These are phyloP conservation scores for Fraxinus pennsylvanica DNA, from an alignment of 257 asterid genomes.

Conservation along the genomic window DNA sequence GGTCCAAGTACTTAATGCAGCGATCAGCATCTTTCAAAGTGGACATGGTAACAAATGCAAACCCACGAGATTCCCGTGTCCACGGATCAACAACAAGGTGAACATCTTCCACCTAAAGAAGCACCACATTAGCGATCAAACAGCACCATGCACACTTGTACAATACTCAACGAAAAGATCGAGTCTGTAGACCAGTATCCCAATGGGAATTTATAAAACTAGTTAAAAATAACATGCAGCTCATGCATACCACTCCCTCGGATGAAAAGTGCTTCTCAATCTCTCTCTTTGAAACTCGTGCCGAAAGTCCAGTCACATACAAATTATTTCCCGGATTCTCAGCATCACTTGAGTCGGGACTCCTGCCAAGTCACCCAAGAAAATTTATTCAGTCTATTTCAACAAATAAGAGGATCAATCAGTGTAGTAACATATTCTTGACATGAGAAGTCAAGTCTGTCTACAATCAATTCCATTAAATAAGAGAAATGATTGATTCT, in stretches of 20 bases:
- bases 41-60: conserved; percentile 89
- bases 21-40: conserved; percentile 62
- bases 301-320: conserved; percentile 86
- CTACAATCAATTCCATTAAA: background rate
- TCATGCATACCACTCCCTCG: conserved; percentile 67
- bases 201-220: background rate
- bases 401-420: background rate
- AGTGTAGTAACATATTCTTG: background rate
- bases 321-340: conserved; percentile 95
- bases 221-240: background rate
- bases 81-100: conserved; percentile 84
- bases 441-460: background rate
- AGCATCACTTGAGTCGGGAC: conserved; percentile 59
- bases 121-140: background rate
- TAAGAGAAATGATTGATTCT: background rate
- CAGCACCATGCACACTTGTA: background rate
- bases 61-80: conserved; percentile 89
- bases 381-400: background rate
- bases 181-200: background rate
- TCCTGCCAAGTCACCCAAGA: conserved; percentile 37
- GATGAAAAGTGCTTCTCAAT: conserved; percentile 77
- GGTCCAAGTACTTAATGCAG: conserved; percentile 79
- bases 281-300: conserved; percentile 65
- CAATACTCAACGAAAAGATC: background rate
- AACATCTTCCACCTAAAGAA: conserved; percentile 64